A percentile compares a stretch with the other conserved stretches of the same genome.
These are phyloP conservation scores for Agaricales sp. DNA, from an alignment of 1,284 basidiomycete species.

Conservation along the genomic window DNA sequence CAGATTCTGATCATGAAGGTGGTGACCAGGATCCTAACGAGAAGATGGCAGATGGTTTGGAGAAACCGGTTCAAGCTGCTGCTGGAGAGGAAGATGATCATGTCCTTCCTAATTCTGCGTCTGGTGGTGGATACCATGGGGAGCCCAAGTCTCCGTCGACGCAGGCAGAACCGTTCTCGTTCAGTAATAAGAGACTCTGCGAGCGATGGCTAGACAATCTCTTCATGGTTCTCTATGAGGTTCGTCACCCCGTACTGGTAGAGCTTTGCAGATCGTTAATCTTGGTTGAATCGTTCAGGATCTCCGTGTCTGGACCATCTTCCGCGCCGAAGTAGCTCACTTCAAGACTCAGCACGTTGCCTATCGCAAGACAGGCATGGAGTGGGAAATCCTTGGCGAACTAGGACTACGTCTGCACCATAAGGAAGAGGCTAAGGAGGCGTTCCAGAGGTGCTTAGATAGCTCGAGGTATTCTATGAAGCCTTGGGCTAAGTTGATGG, in stretches of 20 bases:
- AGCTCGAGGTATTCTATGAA: conserved; percentile 80
- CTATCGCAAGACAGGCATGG: conserved; percentile 91
- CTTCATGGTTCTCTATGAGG: conserved; percentile 98
- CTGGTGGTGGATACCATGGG: conserved; percentile 15
- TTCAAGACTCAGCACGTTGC: conserved; percentile 97
- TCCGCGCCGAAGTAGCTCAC: conserved; percentile 97
- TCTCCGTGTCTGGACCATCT: conserved; percentile 98
- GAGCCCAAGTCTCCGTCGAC: conserved; percentile 19
- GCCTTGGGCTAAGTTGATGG: conserved; percentile 87
- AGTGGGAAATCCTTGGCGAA: conserved; percentile 99
- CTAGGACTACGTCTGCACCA: conserved; percentile 88
- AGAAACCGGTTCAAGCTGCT: conserved; percentile 55
- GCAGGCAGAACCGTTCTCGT: conserved; percentile 67
- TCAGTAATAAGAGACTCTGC: conserved; percentile 94
- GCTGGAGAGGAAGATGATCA: conserved; percentile 34
- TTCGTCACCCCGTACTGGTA: conserved; percentile 20
- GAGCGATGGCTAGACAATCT: conserved; percentile 98
- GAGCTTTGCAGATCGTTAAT: conserved; percentile 1
- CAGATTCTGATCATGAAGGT: conserved; percentile 59
- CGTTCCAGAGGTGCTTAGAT: conserved; percentile 91
- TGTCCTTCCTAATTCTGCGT: conserved; percentile 26
- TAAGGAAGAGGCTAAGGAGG: conserved; percentile 96
- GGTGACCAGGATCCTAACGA: conserved; percentile 20
- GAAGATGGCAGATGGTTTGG: conserved; percentile 26
- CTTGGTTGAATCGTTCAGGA: conserved; percentile 57